Conservation (phyloP, 306 rosid genomes). For the Dalbergia cultrata region DNA sequence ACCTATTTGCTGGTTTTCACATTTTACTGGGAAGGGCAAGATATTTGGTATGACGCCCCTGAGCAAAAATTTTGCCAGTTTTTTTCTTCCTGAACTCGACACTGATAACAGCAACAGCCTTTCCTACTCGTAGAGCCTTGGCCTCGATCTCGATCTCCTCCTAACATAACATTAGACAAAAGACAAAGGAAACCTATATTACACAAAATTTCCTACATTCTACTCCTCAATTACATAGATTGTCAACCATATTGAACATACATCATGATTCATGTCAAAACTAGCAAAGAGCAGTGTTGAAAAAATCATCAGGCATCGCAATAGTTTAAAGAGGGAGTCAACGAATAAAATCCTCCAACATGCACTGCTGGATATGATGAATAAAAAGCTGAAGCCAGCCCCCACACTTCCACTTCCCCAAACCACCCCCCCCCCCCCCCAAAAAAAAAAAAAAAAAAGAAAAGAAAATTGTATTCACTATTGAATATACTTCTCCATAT, state of each 20-base stretch:
- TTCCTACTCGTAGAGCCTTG: conserved; percentile 71
- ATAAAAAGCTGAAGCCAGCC: conserved; percentile 11
- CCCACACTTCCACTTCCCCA: background rate
- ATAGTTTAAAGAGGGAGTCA: conserved; percentile 15
- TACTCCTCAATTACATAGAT: conserved; percentile 4
- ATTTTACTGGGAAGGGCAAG: conserved; percentile 65
- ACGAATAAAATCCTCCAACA: conserved; percentile 12
- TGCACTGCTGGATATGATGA: background rate
- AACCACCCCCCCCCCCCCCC: too few species aligned
- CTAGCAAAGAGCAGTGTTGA: background rate
- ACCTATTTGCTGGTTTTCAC: conserved; percentile 45
- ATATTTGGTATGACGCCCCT: conserved; percentile 86
- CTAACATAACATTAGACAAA: conserved; percentile 44
- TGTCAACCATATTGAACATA: conserved; percentile 1
- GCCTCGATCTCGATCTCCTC: conserved; percentile 84
- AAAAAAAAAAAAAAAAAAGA: background rate
- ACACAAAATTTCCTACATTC: conserved; percentile 10
- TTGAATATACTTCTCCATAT: background rate
- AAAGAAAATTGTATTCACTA: background rate
- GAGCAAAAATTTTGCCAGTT: conserved; percentile 78
- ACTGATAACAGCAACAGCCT: conserved; percentile 65
- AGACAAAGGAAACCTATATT: background rate
- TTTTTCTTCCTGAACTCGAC: conserved; percentile 78
- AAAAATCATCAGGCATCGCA: conserved; percentile 9
- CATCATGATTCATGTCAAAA: background rate